These are phyloP conservation scores for Nemania diffusa DNA, from an alignment of 2,329 filamentous ascomycete species.

Conservation along the genomic window DNA sequence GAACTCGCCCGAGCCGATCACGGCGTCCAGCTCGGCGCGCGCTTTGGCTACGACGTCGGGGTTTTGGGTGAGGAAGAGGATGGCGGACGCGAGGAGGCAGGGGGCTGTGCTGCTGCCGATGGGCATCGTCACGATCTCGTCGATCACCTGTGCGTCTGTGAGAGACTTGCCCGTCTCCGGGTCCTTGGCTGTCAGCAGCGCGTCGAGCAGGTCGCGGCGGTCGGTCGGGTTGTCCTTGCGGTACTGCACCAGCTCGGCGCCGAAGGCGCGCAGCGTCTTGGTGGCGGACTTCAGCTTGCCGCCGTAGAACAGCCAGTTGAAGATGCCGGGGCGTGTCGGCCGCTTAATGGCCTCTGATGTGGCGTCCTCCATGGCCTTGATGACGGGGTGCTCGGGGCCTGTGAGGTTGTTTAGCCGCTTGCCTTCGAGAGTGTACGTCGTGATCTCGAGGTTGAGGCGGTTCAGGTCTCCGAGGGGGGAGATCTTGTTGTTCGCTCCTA, in stretches of 20 bases:
- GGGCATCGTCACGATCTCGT: constrained; percentile 76
- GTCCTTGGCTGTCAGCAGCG: constrained; percentile 68
- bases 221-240: constrained; percentile 64
- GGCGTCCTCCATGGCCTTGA: constrained; percentile 64
- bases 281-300: constrained; percentile 65
- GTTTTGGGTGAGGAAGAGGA: constrained; percentile 64
- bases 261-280: constrained; percentile 64
- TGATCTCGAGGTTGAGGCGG: constrained; percentile 63
- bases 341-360: constrained; percentile 67
- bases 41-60: constrained; percentile 60
- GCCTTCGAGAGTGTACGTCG: constrained; percentile 62
- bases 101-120: constrained; percentile 65
- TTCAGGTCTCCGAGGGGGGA: constrained; percentile 62
- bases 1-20: constrained; percentile 59
- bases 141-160: constrained; percentile 68
- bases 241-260: constrained; percentile 65
- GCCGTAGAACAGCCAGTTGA: constrained; percentile 64
- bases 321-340: constrained; percentile 60
- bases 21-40: constrained; percentile 63
- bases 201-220: constrained; percentile 69
- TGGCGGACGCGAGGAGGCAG: constrained; percentile 56
- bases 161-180: constrained; percentile 69
- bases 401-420: constrained; percentile 60
- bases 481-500: constrained; percentile 54
- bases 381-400: constrained; percentile 59